Evolutionary conservation across 345 rosid genomes (phyloP), one percentile per base, ranked within the genome.

Genomic region (Xanthoceras sorbifolium): DNA sequence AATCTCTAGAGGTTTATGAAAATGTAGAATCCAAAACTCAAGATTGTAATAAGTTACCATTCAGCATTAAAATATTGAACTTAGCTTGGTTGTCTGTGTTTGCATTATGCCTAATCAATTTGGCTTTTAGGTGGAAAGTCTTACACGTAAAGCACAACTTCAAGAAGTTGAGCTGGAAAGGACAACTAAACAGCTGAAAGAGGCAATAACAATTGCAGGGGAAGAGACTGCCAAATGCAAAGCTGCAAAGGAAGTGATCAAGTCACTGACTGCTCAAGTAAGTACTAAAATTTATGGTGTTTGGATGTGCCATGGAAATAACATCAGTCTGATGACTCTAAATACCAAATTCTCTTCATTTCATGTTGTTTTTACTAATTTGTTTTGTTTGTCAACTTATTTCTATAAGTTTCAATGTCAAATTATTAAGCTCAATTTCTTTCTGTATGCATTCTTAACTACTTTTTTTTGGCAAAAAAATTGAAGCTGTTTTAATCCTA

Each of bases 231-330:
- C 88, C 63, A 94, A 91, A 87, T 92, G 98, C 90, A 92, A 92
- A 82, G 98, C 97, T 67, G 98, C 99, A 71, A 97, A 97, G 78
- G 99, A 97, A 89, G 99, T 97, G 78, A 97, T 97, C 87, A 97
- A 91, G 88, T 92, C 98, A 1, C 92, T 94, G 61, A 97, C 99
- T 65, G 94, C 93, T 78, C 98, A 96, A 84, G 99, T 96, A 93
- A 91, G 12, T 32, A 10, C 28, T 23, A 34, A 25, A 31, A 50
- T 40, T 44, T 65, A 23, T 12, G 48, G 25, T 14, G 20, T 55
- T 75, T 23, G 18, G 22, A 25, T n/a, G 36, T 34, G n/a, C 40
- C 17, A 55, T 5, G 23, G 32, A 26, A 60, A 42, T 60, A 25
- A 42, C 5, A 26, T 40, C 57, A 38, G 15, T 25, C 40, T 26